These are phyloP conservation scores for Phytophthora tentaculata DNA, from an alignment of 352 stramenopile species.

Conservation along the genomic window DNA sequence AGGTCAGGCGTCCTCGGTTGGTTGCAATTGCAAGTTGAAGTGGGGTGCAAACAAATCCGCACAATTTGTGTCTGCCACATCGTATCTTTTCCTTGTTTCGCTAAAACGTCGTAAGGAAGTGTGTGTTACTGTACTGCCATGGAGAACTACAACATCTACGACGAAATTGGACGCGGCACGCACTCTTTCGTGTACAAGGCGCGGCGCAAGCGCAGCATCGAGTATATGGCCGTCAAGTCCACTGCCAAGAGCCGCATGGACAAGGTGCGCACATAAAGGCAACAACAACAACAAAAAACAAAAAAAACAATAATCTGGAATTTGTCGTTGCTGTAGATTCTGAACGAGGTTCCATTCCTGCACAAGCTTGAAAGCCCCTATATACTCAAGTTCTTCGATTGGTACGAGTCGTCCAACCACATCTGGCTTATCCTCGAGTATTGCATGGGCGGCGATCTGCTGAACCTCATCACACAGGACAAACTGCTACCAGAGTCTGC, in stretches of 20 bases:
- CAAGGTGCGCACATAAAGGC: slow-evolving; percentile 59
- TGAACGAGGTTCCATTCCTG: slow-evolving; percentile 90
- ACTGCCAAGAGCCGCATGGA: slow-evolving; percentile 92
- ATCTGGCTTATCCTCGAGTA: slow-evolving; percentile 96
- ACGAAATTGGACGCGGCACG: slow-evolving; percentile 92
- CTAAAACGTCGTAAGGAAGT: neutral
- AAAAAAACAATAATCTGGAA: neutral
- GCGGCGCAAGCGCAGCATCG: slow-evolving; percentile 91
- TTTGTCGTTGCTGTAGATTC: slow-evolving; percentile 50
- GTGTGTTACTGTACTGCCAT: slow-evolving; percentile 42
- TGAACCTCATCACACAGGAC: slow-evolving; percentile 91
- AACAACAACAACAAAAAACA: neutral
- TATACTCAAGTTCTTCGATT: slow-evolving; percentile 94
- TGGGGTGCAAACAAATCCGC: slow-evolving; percentile 1
- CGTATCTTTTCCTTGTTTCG: slow-evolving; percentile 30
- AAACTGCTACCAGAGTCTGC: slow-evolving; percentile 81
- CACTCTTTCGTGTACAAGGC: slow-evolving; percentile 94
- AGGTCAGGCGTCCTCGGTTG: too few species aligned
- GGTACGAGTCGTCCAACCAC: slow-evolving; percentile 96
- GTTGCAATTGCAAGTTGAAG: slow-evolving; percentile 7
- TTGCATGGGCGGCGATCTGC: slow-evolving; percentile 91
- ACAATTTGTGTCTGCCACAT: slow-evolving; percentile 27
- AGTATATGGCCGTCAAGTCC: slow-evolving; percentile 95
- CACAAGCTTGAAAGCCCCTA: slow-evolving; percentile 87
- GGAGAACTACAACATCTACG: slow-evolving; percentile 96